Evolutionary conservation across 83 land plant genomes (phyloP).

Genomic region (Diphasiastrum complanatum): DNA sequence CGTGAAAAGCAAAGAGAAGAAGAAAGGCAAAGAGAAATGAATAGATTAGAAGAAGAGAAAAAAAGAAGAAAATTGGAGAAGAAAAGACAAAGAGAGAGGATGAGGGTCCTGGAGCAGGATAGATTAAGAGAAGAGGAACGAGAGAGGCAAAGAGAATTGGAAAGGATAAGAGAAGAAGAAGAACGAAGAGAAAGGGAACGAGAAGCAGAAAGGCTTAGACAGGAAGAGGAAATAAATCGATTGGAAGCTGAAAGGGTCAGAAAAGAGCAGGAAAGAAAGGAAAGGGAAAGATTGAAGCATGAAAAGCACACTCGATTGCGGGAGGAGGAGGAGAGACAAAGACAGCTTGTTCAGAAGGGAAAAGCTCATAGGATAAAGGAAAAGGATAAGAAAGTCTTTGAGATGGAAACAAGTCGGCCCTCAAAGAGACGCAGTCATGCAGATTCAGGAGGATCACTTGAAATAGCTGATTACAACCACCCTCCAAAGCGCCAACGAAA

Average conservation of each 20-base stretch:
- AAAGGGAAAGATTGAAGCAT: neutral
- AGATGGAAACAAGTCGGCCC: slow-evolving; percentile 13
- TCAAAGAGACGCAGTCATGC: slow-evolving; percentile 19
- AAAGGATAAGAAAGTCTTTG: slow-evolving; percentile 4
- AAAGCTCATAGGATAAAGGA: neutral
- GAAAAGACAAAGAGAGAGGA: slow-evolving; percentile 7
- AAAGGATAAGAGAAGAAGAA: slow-evolving; percentile 15
- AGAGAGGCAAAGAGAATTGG: slow-evolving; percentile 1
- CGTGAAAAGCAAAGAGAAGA: slow-evolving; percentile 15
- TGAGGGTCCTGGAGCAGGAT: slow-evolving; percentile 3
- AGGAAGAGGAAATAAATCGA: too few species aligned
- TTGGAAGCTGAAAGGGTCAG: too few species aligned
- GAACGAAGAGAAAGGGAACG: slow-evolving; percentile 28
- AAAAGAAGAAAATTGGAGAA: neutral
- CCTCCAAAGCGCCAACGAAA: slow-evolving; percentile 54
- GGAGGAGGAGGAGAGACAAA: slow-evolving; percentile 32
- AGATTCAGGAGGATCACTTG: slow-evolving; percentile 25
- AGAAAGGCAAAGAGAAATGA: slow-evolving; percentile 34
- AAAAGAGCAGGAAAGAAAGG: slow-evolving; percentile 25
- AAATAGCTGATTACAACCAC: slow-evolving; percentile 32
- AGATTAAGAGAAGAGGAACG: slow-evolving; percentile 13
- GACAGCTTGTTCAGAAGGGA: slow-evolving; percentile 24
- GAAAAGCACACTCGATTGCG: slow-evolving; percentile 18
- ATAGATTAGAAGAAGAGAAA: slow-evolving; percentile 16
- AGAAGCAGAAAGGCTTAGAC: too few species aligned